Evolutionary conservation across 805 yeast genomes (phyloP), one percentile per base, ranked within the genome.

Genomic region (Wickerhamiella vanderwaltii): DNA sequence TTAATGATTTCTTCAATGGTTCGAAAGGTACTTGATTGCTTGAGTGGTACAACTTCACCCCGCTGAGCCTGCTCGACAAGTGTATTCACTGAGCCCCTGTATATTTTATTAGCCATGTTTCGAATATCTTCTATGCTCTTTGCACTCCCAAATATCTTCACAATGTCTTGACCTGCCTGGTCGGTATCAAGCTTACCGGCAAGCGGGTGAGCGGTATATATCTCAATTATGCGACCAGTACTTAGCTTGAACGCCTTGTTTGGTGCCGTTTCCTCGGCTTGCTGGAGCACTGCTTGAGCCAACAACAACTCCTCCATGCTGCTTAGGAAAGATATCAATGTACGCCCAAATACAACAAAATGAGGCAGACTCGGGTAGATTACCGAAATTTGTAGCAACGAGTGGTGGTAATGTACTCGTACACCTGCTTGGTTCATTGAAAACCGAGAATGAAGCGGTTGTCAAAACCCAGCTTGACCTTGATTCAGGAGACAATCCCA

Each of bases 401-500:
- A 24, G 35, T 4, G 41, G 25, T 7, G 41, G 41, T 4, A 38
- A 38, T n/a, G 29, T 38, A 5, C 30, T 38, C 11, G 35, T 38
- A 15, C 41, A 30, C 16, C n/a, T 38, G 7, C 11, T 38, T 11
- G 41, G 41, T 3, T 22, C 41, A 1, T 20, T 38, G 17, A 24
- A 33, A 9, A 29, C 41, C 11, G 34, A 16, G 17, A 18, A 16
- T 32, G 30, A 22, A 15, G 29, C 35, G 17, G 41, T 38, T 17
- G 32, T 38, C 9, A 29, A 23, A 3, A 38, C 41, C 16, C 41
- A 38, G 35, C 41, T 38, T 3, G 41, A 38, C 22, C 32, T 38
- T 11, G 41, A 20, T 19, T 11, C 22, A 13, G 26, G 15, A 16
- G 35, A 24, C 5, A 33, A 22, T 17, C 22, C 41, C 3, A n/a